A percentile compares a stretch with the other conserved stretches of the same genome.
Evolutionary conservation across 805 yeast genomes (phyloP).

Genomic region (Wickerhamiella vanderwaltii): DNA sequence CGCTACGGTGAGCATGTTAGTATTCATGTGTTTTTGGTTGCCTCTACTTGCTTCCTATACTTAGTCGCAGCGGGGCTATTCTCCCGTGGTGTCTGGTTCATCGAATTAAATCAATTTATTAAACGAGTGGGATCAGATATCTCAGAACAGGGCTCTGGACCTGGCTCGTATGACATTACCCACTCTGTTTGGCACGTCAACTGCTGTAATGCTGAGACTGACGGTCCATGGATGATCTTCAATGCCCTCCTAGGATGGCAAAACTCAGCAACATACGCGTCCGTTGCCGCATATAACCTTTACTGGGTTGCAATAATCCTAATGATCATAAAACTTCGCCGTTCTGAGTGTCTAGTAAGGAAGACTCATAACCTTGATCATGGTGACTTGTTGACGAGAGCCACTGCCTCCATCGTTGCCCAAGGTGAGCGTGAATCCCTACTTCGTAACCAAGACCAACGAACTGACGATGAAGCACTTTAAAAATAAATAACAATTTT

Average conservation of each 20-base stretch:
- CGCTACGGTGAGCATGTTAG: conserved; percentile 70
- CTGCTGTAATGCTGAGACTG: conserved; percentile 87
- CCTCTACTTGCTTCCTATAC: conserved; percentile 69
- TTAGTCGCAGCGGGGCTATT: conserved; percentile 77
- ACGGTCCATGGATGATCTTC: conserved; percentile 83
- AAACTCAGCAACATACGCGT: conserved; percentile 82
- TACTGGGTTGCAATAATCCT: conserved; percentile 50
- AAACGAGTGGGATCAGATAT: conserved; percentile 73
- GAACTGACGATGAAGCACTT: too few relatives aligned
- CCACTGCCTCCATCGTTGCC: conserved; percentile 9
- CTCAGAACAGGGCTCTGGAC: conserved; percentile 82
- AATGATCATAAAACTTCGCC: conserved; percentile 35
- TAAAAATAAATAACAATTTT: too few relatives aligned
- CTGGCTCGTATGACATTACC: conserved; percentile 77
- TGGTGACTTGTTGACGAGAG: conserved; percentile 15
- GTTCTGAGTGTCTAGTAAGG: conserved; percentile 29
- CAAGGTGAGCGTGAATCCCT: conserved; percentile 10
- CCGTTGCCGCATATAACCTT: conserved; percentile 55
- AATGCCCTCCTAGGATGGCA: conserved; percentile 92
- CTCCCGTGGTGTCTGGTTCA: conserved; percentile 82
- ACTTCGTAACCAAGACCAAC: not conserved
- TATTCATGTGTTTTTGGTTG: conserved; percentile 57
- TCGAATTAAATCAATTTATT: conserved; percentile 68
- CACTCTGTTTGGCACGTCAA: conserved; percentile 87
- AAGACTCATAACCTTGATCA: conserved; percentile 8